These are phyloP conservation scores for Vanilla planifolia DNA, from an alignment of 106 monocot genomes.

Conservation along the genomic window DNA sequence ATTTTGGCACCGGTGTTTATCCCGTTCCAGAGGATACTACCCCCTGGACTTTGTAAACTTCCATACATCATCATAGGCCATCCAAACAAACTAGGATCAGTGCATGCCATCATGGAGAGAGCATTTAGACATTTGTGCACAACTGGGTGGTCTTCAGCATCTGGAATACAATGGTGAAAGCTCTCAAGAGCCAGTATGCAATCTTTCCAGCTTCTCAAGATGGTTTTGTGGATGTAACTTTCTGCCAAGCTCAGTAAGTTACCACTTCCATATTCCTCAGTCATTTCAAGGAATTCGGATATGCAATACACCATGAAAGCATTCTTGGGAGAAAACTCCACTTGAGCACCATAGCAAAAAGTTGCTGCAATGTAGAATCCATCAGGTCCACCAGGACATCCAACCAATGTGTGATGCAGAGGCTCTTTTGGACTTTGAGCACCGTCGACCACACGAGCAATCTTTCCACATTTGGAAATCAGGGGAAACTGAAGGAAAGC, in stretches of 20 bases:
- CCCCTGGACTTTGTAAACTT: conserved; percentile 51
- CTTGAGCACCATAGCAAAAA: conserved; percentile 40
- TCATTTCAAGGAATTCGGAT: conserved; percentile 58
- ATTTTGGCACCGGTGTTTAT: conserved; percentile 48
- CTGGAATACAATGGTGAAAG: conserved; percentile 18
- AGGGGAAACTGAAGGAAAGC: conserved; percentile 36
- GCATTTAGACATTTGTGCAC: conserved; percentile 29
- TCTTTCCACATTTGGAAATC: conserved; percentile 40
- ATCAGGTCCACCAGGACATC: conserved; percentile 43
- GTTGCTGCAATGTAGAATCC: conserved; percentile 33
- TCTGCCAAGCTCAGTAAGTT: conserved; percentile 27
- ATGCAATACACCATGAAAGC: conserved; percentile 22
- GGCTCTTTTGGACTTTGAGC: conserved; percentile 2
- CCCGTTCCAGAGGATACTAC: conserved; percentile 64
- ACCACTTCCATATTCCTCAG: conserved; percentile 35
- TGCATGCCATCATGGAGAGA: conserved; percentile 36
- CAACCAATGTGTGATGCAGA: conserved; percentile 13
- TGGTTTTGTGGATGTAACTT: conserved; percentile 22
- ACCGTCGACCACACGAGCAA: conserved; percentile 16
- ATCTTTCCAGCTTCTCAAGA: conserved; percentile 47
- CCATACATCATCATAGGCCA: conserved; percentile 55
- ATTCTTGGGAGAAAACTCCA: conserved; percentile 34
- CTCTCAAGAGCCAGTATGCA: conserved; percentile 39
- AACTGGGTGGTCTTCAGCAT: conserved; percentile 25
- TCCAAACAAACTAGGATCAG: conserved; percentile 50